A percentile compares a stretch with the other conserved stretches of the same genome.
These are phyloP conservation scores for Hypocrella siamensis DNA, from an alignment of 2,329 filamentous ascomycete genomes.

Conservation along the genomic window DNA sequence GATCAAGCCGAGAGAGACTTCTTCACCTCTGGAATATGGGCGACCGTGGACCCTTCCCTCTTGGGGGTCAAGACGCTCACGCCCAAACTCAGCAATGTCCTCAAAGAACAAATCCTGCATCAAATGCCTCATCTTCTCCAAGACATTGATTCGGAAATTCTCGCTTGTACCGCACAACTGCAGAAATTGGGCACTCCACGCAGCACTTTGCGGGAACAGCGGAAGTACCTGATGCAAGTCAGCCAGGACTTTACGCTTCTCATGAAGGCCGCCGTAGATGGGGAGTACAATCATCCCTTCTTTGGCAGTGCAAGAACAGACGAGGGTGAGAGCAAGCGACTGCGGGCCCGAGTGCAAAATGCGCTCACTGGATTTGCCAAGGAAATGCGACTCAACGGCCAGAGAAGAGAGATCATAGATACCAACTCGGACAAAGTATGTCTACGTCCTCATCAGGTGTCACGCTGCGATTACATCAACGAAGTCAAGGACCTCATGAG, in stretches of 20 bases:
- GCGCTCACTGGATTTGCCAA: slow-evolving; percentile 22
- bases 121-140: slow-evolving; percentile 28
- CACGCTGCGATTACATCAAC: slow-evolving; percentile 6
- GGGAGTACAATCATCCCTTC: slow-evolving; percentile 33
- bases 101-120: slow-evolving; percentile 28
- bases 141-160: slow-evolving; percentile 23
- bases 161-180: slow-evolving; percentile 20
- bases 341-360: slow-evolving; percentile 39
- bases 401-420: slow-evolving; percentile 13
- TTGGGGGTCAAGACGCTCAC: slow-evolving; percentile 33
- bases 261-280: slow-evolving; percentile 29
- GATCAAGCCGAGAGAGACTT: slow-evolving; percentile 25
- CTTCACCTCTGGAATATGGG: slow-evolving; percentile 26
- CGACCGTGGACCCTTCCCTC: slow-evolving; percentile 13
- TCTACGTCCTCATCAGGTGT: not conserved
- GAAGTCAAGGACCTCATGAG: slow-evolving; percentile 9
- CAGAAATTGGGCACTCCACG: slow-evolving; percentile 32
- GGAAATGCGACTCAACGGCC: slow-evolving; percentile 27
- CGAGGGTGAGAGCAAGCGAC: slow-evolving; percentile 22
- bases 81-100: slow-evolving; percentile 31
- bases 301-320: slow-evolving; percentile 21
- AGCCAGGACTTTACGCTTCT: slow-evolving; percentile 27
- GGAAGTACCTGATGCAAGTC: slow-evolving; percentile 27
- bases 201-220: slow-evolving; percentile 27
- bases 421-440: not conserved